phyloP scores from a whole-genome alignment of 139 green algal species.

The Tetradesmus obliquus region DNA sequence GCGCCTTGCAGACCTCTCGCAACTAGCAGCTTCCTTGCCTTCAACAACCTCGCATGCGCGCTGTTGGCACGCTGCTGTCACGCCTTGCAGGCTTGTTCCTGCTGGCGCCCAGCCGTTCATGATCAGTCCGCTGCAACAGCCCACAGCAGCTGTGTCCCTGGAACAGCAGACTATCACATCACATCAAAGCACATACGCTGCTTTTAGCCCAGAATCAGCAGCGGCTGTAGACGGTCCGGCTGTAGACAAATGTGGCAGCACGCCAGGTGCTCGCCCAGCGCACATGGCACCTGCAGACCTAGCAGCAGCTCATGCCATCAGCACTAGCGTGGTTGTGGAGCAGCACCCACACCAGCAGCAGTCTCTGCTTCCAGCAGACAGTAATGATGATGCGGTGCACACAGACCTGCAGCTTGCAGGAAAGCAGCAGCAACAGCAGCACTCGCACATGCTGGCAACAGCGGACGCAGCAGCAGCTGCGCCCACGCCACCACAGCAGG shows the following conservation, averaged over 20 bases:
- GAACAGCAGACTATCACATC: not conserved
- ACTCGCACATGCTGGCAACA: not conserved
- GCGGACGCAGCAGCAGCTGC: not conserved
- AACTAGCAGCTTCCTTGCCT: not conserved
- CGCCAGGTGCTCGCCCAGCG: not conserved
- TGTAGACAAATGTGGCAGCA: conserved; percentile 21
- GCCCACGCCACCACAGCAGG: not conserved
- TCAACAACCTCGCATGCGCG: not conserved
- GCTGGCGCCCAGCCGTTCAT: not conserved
- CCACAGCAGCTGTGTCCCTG: not conserved
- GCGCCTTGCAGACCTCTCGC: not conserved
- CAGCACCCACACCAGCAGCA: not conserved
- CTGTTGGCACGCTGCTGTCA: not conserved
- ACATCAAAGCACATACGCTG: not conserved
- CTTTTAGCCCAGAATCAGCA: not conserved
- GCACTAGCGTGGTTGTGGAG: not conserved
- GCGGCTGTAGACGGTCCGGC: not conserved
- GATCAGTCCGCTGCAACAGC: not conserved
- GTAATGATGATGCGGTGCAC: not conserved
- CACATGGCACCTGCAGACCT: conserved; percentile 29
- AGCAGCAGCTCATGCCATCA: not conserved
- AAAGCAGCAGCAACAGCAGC: not conserved
- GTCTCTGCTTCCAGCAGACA: not conserved
- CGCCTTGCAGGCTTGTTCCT: not conserved
- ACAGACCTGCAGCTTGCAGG: not conserved